Base-by-base conservation (phyloP, 2,329 filamentous ascomycete genomes). In the Uncinocarpus reesii region DNA sequence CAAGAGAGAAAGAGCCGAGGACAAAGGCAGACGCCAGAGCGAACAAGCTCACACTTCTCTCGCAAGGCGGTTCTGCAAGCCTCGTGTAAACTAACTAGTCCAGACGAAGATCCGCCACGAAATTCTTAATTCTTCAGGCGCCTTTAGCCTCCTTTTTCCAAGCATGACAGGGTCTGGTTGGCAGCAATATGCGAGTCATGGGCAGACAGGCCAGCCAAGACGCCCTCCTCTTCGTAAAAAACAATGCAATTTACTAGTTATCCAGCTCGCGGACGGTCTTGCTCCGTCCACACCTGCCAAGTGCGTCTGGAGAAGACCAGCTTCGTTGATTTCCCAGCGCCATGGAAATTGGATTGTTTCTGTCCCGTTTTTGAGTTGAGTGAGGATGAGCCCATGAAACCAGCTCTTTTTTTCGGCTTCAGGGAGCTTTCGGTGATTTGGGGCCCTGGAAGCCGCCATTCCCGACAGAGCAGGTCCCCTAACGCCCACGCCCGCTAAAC, bases 81-180 rank as follows among this genome's bases (percentile, higher is more conserved):
- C 16, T 34, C 16, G 31, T 34, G 16, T 34, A 11, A 16, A 18
- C n/a, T 20, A 23, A 20, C 13, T 21, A 20, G 16, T 38, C n/a
- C n/a, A n/a, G n/a, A 15, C 32, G 42, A 44, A 44, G 42, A 44
- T 44, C 42, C 29, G 29, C 42, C 42, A 35, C 29, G 18, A 32
- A 34, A 42, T 20, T 18, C 13, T 21, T 41, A n/a, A n/a, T 28
- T 16, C 10, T 29, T 26, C 23, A 42, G 40, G 13, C 18, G 5
- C n/a, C 6, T 42, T 42, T 42, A 18, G 24, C 16, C 26, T 42
- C 15, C 13, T 23, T n/a, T n/a, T n/a, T n/a, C 16, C 40, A 24
- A 42, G 40, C n/a, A 32, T 31, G 20, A 26, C 36, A 38, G 36
- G 36, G 24, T 15, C 18, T 38, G 23, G 36, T 40, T 40, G 21